These are phyloP conservation scores for Psilocybe azurescens DNA, from an alignment of 768 basidiomycete genomes.

Conservation along the genomic window DNA sequence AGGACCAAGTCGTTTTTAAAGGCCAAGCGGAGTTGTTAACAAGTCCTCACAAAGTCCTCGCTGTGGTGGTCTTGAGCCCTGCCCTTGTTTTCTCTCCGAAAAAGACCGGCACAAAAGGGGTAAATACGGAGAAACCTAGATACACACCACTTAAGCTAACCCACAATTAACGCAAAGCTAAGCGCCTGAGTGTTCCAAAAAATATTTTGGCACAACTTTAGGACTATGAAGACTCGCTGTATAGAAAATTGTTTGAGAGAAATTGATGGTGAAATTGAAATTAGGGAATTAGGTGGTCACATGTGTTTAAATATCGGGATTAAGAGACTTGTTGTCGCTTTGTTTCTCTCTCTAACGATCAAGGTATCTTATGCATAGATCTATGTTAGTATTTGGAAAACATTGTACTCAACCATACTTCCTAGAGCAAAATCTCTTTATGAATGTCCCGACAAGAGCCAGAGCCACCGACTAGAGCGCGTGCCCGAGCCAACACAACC, in stretches of 20 bases:
- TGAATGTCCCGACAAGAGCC: conserved; percentile 36
- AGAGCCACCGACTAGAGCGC: conserved; percentile 29
- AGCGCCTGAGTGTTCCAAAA: background rate
- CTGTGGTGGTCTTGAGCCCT: too few relatives aligned
- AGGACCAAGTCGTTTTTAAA: too few relatives aligned
- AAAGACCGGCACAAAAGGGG: too few relatives aligned
- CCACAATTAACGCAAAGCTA: background rate
- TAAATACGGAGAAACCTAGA: too few relatives aligned
- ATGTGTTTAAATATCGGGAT: background rate
- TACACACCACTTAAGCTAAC: too few relatives aligned
- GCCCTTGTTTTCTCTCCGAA: too few relatives aligned
- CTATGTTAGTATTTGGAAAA: background rate
- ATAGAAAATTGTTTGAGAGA: background rate
- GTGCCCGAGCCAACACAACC: conserved; percentile 40
- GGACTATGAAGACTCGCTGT: too few relatives aligned
- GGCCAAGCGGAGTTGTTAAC: too few relatives aligned
- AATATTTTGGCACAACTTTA: too few relatives aligned
- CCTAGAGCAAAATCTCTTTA: background rate
- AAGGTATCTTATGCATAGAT: conserved; percentile 3
- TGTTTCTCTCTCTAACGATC: background rate
- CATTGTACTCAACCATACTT: background rate
- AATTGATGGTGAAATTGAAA: background rate
- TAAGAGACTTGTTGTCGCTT: background rate
- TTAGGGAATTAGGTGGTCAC: background rate
- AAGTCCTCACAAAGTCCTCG: too few relatives aligned